These are phyloP conservation scores for Deakozyma indianensis DNA, from an alignment of 805 yeast genomes.

Conservation along the genomic window DNA sequence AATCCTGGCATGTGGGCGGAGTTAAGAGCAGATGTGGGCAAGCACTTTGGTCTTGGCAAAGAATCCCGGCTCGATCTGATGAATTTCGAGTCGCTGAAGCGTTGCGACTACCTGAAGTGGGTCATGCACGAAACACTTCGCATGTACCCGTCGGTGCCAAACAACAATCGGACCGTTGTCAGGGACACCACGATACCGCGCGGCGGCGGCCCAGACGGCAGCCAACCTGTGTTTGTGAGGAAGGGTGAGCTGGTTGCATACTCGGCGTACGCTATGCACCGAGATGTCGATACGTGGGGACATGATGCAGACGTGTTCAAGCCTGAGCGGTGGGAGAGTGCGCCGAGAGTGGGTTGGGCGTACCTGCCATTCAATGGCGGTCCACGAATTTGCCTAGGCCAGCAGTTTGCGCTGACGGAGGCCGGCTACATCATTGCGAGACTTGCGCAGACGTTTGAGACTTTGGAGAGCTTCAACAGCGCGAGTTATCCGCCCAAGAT, in stretches of 20 bases:
- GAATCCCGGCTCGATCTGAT: conserved; percentile 5
- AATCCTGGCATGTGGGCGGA: conserved; percentile 11
- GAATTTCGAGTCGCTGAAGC: conserved; percentile 28
- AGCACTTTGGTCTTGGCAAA: conserved; percentile 16
- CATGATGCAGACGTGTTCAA: conserved; percentile 23
- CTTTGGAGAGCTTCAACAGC: conserved; percentile 5
- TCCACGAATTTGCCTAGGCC: conserved; percentile 34
- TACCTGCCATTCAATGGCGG: conserved; percentile 35
- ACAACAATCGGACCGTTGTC: conserved; percentile 26
- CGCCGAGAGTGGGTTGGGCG: conserved; percentile 19
- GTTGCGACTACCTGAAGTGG: conserved; percentile 26
- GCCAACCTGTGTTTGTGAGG: conserved; percentile 21
- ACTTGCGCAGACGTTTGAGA: conserved; percentile 20
- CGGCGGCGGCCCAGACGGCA: conserved; percentile 28
- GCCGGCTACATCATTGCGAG: conserved; percentile 28
- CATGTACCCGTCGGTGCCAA: conserved; percentile 32
- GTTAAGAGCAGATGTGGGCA: conserved; percentile 21
- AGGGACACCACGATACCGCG: conserved; percentile 28
- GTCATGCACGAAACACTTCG: conserved; percentile 30
- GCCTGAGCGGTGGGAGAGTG: conserved; percentile 28
- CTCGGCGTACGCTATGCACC: conserved; percentile 24
- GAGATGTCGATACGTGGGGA: conserved; percentile 23
- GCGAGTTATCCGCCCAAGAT: neutral
- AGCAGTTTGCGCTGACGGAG: conserved; percentile 34
- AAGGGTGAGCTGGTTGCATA: conserved; percentile 26